phyloP scores from a whole-genome alignment of 768 basidiomycete genomes.

The Mycena vulgaris region DNA sequence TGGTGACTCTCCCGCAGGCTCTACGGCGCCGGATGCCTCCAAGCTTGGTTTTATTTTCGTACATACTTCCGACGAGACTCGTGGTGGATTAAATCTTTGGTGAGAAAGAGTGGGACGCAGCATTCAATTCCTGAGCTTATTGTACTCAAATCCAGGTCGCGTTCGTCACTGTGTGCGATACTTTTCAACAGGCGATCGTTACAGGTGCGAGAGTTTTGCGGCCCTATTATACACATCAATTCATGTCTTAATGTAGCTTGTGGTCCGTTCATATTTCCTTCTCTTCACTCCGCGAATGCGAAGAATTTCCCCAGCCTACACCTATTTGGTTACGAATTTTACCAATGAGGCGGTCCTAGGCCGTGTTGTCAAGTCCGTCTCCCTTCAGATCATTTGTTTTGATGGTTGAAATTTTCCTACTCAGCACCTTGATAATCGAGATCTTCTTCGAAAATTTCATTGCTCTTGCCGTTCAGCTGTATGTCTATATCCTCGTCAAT shows the following conservation, averaged over 20 bases:
- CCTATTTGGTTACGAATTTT: slow-evolving; percentile 18
- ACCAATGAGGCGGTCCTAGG: slow-evolving; percentile 21
- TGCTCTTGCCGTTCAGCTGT: slow-evolving; percentile 31
- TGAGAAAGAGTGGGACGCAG: too few relatives aligned
- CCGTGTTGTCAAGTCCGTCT: slow-evolving; percentile 10
- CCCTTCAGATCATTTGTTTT: not conserved
- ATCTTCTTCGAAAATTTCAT: slow-evolving; percentile 34
- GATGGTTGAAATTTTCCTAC: not conserved
- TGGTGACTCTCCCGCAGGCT: too few relatives aligned
- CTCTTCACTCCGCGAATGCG: too few relatives aligned
- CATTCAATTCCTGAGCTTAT: not conserved
- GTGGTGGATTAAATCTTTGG: slow-evolving; percentile 15
- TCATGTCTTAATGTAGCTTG: slow-evolving; percentile 10
- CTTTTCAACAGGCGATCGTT: slow-evolving; percentile 30
- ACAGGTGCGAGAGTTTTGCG: slow-evolving; percentile 13
- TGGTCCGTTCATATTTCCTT: not conserved
- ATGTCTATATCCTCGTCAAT: not conserved
- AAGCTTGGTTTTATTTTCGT: slow-evolving; percentile 27
- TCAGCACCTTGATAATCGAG: slow-evolving; percentile 37
- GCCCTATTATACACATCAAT: not conserved
- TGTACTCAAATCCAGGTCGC: slow-evolving; percentile 22
- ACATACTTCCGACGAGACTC: slow-evolving; percentile 8
- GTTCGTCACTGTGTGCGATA: slow-evolving; percentile 35
- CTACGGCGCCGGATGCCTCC: slow-evolving; percentile 23
- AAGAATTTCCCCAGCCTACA: slow-evolving; percentile 1